Base-by-base conservation (phyloP, 2,329 filamentous ascomycete species). In the Paecilomyces sp. region DNA sequence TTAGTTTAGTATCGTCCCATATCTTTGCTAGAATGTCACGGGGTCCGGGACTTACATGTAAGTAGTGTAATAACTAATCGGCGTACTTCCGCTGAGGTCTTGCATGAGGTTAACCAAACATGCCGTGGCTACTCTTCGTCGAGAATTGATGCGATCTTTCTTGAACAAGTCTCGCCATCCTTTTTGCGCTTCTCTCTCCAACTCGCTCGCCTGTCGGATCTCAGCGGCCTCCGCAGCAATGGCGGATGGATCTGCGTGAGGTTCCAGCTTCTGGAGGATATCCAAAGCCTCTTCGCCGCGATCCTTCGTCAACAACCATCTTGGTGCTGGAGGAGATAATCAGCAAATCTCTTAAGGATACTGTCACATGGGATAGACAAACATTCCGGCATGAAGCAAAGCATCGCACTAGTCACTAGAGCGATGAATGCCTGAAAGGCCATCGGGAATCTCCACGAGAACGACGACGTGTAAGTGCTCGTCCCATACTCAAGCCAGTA, bases 21-120 rank as follows among this genome's bases (percentile, higher is more conserved):
- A 28, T 28, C 18, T 18, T 4, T n/a, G 5, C 6, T 36, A 11
- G 15, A 12, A 6, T 11, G 9, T 55, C 51, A 34, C 18, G 15
- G 6, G 13, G 12, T 54, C 9, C 3, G 25, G 31, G 31, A 54
- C 58, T 18, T 58, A 64, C 55, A 72, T 64, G 7, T 64, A 65
- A 2, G 69, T 66, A 3, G 68, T 66, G 57, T 68, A 71, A 57
- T 69, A 71, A 33, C 64, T 71, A 55, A 71, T 60, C n/a, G 68
- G 64, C 2, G 67, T 71, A 56, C 67, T 69, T 1, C 68, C 68
- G 25, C 60, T 33, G 31, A 63, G 36, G 8, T 58, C 63, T 60
- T 47, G 67, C 65, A 56, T 68, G 63, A 24, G 59, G 56, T 65
- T 64, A 11, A 66, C 24, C 8, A 62, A 56, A 31, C 63, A 63